Conservation (phyloP, 108 stramenopile species). For the Fragilariopsis cylindrus region DNA sequence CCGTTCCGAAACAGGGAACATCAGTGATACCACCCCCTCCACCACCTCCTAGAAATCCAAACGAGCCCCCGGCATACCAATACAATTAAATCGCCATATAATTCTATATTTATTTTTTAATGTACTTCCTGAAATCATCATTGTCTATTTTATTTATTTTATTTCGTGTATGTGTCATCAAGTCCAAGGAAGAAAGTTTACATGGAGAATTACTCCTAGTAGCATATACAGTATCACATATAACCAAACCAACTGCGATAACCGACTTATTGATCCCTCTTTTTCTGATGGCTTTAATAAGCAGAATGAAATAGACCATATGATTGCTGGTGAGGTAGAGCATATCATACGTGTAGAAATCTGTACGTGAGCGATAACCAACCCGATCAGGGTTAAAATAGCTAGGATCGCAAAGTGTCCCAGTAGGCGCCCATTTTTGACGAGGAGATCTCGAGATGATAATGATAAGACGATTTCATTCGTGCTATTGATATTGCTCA, state of each 20-base stretch:
- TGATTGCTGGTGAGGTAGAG: slow-evolving; percentile 78
- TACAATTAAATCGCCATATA: not conserved
- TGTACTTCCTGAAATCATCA: slow-evolving; percentile 7
- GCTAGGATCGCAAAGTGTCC: slow-evolving; percentile 76
- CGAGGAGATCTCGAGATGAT: not conserved
- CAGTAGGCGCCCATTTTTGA: slow-evolving; percentile 42
- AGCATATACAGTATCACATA: slow-evolving; percentile 69
- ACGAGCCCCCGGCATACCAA: slow-evolving; percentile 40
- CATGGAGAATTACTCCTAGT: slow-evolving; percentile 71
- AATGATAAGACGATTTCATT: not conserved
- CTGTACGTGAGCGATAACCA: slow-evolving; percentile 81
- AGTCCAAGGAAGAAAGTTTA: slow-evolving; percentile 76
- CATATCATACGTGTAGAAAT: slow-evolving; percentile 82
- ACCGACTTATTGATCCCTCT: not conserved
- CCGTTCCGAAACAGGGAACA: not conserved
- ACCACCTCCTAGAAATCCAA: slow-evolving; percentile 23
- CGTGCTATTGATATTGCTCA: too few relatives aligned
- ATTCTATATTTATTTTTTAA: too few relatives aligned
- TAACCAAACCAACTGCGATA: slow-evolving; percentile 22
- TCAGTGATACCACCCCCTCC: slow-evolving; percentile 32
- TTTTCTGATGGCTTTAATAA: slow-evolving; percentile 5
- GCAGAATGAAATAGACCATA: slow-evolving; percentile 61
- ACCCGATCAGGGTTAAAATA: slow-evolving; percentile 53
- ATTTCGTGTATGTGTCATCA: slow-evolving; percentile 9
- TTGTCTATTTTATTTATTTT: not conserved